Evolutionary conservation across 2,329 filamentous ascomycete species (phyloP).

Genomic region (Penicillium sp.): DNA sequence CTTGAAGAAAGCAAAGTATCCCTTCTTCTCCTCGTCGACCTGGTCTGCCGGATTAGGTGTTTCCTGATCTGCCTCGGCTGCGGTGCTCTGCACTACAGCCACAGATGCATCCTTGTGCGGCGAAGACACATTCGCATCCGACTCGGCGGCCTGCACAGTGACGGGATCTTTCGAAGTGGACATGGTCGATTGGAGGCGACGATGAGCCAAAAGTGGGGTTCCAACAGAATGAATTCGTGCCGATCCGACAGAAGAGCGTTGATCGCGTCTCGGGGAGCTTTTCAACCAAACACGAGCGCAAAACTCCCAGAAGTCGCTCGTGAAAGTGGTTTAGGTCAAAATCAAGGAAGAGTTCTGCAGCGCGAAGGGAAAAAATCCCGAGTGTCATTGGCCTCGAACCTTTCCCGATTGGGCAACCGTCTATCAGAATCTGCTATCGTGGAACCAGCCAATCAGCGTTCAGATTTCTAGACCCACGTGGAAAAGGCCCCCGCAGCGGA

Average conservation of each 20-base stretch:
- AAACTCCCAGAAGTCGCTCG: conserved; percentile 55
- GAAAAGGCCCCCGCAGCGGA: too few species aligned
- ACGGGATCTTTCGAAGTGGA: conserved; percentile 25
- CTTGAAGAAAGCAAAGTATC: conserved; percentile 63
- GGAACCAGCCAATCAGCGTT: too few species aligned
- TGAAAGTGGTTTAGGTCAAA: conserved; percentile 6
- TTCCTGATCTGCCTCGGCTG: conserved; percentile 9
- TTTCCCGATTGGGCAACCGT: too few species aligned
- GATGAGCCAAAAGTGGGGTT: conserved; percentile 11
- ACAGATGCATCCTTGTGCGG: conserved; percentile 17
- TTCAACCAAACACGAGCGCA: conserved; percentile 47
- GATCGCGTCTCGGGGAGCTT: conserved; percentile 40
- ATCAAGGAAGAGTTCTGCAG: too few species aligned
- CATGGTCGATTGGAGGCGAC: conserved; percentile 18
- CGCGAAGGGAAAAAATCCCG: too few species aligned
- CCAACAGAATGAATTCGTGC: conserved; percentile 4
- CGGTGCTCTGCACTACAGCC: conserved; percentile 11
- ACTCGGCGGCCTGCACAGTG: conserved; percentile 18
- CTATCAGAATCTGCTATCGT: too few species aligned
- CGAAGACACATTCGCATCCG: conserved; percentile 8
- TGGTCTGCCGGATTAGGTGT: conserved; percentile 31
- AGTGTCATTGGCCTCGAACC: too few species aligned
- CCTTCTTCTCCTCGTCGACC: conserved; percentile 42
- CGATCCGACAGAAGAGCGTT: conserved; percentile 6
- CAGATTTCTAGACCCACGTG: too few species aligned